A percentile compares a stretch with the other conserved stretches of the same genome.
phyloP scores from a whole-genome alignment of 441 rosid species.

The Breynia disticha region DNA sequence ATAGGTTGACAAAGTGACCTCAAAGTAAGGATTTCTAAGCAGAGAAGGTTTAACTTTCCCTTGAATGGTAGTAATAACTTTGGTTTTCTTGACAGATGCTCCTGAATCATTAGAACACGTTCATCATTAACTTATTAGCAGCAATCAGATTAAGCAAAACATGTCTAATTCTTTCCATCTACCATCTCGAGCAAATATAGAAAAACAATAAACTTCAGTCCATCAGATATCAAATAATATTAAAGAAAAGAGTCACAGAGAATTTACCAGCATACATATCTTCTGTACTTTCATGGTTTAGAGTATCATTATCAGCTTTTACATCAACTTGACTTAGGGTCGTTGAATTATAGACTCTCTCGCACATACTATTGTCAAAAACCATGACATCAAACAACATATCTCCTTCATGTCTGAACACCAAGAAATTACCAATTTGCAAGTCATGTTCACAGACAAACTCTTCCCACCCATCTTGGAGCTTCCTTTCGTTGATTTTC shows the following conservation, averaged over 20 bases:
- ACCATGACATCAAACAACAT: constrained; percentile 14
- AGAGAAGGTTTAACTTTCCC: not conserved
- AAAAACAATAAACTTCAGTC: no score
- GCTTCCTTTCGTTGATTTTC: constrained; percentile 11
- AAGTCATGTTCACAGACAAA: constrained; percentile 11
- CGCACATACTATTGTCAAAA: constrained; percentile 11
- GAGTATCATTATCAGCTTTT: not conserved
- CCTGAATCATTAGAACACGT: not conserved
- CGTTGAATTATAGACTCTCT: constrained; percentile 2
- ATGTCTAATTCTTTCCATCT: no score
- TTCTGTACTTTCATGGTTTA: not conserved
- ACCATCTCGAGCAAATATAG: no score
- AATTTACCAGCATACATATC: no score
- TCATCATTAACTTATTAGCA: no score
- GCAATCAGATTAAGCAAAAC: no score
- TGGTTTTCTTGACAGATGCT: not conserved
- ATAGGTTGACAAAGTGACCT: not conserved
- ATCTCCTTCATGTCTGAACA: constrained; percentile 10
- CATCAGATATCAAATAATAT: no score
- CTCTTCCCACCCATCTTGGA: constrained; percentile 18
- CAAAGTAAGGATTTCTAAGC: constrained; percentile 1
- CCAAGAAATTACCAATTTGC: constrained; percentile 20
- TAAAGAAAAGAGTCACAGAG: no score
- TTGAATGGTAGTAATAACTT: no score
- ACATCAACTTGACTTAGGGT: not conserved